These are phyloP conservation scores for Chlorophyllum brunneum DNA, from an alignment of 768 basidiomycete genomes.

Conservation along the genomic window DNA sequence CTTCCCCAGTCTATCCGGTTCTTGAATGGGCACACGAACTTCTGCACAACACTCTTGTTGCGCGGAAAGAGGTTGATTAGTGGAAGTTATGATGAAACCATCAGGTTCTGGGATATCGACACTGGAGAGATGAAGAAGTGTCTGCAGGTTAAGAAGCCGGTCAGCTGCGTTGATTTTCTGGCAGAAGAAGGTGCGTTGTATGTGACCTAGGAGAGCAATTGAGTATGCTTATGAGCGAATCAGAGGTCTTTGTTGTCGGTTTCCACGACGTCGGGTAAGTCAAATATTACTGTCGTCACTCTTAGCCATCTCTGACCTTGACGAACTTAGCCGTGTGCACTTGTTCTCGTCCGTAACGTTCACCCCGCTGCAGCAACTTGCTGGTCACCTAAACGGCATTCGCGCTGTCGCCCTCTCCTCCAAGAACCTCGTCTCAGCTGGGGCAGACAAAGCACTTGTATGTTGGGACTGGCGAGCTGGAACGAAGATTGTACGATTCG, in stretches of 20 bases:
- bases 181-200: conserved; percentile 64
- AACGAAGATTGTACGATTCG: conserved; percentile 85
- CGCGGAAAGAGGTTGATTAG: conserved; percentile 81
- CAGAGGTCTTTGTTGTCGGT: conserved; percentile 88
- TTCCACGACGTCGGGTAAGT: conserved; percentile 88
- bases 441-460: conserved; percentile 69
- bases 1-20: conserved; percentile 75
- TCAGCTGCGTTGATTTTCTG: conserved; percentile 86
- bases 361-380: conserved; percentile 77
- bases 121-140: conserved; percentile 65
- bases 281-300: neutral
- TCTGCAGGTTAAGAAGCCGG: conserved; percentile 81
- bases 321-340: conserved; percentile 70
- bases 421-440: conserved; percentile 83
- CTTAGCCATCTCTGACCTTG: neutral
- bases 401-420: conserved; percentile 85
- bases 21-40: conserved; percentile 81
- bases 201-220: neutral
- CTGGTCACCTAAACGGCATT: conserved; percentile 86
- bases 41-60: conserved; percentile 78
- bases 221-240: neutral
- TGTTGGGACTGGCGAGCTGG: conserved; percentile 92
- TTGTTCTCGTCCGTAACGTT: conserved; percentile 85
- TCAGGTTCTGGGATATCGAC: conserved; percentile 86
- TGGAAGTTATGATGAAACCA: conserved; percentile 89